Conservation (phyloP, 2,329 filamentous ascomycete genomes). For the Aotearoamyces nothofagi region DNA sequence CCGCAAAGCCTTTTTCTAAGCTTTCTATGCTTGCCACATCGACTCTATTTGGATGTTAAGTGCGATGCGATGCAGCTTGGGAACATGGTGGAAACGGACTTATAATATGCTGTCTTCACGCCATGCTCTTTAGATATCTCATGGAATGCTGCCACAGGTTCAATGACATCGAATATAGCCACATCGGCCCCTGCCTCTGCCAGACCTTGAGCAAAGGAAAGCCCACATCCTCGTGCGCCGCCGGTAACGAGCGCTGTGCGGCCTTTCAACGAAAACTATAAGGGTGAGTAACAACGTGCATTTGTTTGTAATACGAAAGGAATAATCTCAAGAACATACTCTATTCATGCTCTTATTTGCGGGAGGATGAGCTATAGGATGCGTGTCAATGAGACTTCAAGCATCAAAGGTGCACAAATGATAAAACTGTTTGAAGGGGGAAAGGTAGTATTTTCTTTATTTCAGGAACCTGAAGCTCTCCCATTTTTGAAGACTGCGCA, state of each 20-base stretch:
- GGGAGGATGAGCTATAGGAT: too few species aligned
- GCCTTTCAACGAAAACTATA: conserved; percentile 28
- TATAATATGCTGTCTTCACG: conserved; percentile 26
- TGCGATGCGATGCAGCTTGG: neutral
- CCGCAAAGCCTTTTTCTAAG: conserved; percentile 18
- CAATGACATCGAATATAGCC: conserved; percentile 29
- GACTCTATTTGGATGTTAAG: conserved; percentile 10
- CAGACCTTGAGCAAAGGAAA: conserved; percentile 27
- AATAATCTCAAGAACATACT: neutral
- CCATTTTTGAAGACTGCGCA: too few species aligned
- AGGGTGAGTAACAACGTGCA: too few species aligned
- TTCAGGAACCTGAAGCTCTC: too few species aligned
- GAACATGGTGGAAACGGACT: conserved; percentile 9
- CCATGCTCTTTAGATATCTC: conserved; percentile 24
- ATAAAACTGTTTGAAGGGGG: neutral
- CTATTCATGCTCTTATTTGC: conserved; percentile 1
- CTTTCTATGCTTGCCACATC: conserved; percentile 21
- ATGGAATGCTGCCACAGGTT: conserved; percentile 22
- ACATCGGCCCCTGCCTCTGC: conserved; percentile 29
- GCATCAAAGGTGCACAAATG: neutral
- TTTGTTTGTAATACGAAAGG: too few species aligned
- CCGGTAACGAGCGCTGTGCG: conserved; percentile 30
- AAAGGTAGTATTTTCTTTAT: too few species aligned
- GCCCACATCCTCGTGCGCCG: conserved; percentile 28
- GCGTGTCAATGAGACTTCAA: neutral